Evolutionary conservation across 1,139 yeast species (phyloP).

Genomic region (Sugiyamaella xylanicola): DNA sequence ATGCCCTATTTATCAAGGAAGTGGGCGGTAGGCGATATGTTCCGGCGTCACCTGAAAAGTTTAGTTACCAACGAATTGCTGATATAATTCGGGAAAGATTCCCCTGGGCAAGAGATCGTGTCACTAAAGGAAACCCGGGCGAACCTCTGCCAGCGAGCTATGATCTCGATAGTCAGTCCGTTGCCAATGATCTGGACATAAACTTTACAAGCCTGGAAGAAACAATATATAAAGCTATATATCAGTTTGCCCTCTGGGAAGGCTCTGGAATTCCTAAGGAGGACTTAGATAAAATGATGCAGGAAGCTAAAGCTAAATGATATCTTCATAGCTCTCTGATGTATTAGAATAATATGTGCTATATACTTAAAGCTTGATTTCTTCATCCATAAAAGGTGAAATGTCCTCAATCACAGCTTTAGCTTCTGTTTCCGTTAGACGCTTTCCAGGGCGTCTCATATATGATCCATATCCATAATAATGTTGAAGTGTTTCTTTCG

Average conservation of each 20-base stretch:
- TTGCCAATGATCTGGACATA: constrained; percentile 31
- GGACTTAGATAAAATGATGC: neutral
- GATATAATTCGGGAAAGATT: constrained; percentile 25
- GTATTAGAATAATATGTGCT: neutral
- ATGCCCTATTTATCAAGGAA: constrained; percentile 37
- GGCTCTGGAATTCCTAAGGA: constrained; percentile 9
- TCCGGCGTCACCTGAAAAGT: constrained; percentile 25
- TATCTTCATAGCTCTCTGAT: neutral
- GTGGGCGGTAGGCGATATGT: constrained; percentile 25
- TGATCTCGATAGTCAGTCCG: constrained; percentile 30
- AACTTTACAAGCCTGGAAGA: constrained; percentile 29
- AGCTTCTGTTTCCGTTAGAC: constrained; percentile 1
- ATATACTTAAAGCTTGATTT: neutral
- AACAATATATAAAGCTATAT: constrained; percentile 29
- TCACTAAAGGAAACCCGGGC: constrained; percentile 15
- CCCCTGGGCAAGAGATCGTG: constrained; percentile 19
- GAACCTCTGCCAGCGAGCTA: constrained; percentile 29
- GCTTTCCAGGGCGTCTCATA: constrained; percentile 14
- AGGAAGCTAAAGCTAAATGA: neutral
- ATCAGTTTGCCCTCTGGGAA: constrained; percentile 25
- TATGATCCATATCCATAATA: constrained; percentile 15
- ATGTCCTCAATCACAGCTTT: neutral
- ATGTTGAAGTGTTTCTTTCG: constrained; percentile 13
- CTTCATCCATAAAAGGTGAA: neutral
- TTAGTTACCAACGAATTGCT: constrained; percentile 22